Evolutionary conservation across 2,329 filamentous ascomycete genomes (phyloP), one percentile per base, ranked within the genome.

Genomic region (Aspergillus quadricinctus): DNA sequence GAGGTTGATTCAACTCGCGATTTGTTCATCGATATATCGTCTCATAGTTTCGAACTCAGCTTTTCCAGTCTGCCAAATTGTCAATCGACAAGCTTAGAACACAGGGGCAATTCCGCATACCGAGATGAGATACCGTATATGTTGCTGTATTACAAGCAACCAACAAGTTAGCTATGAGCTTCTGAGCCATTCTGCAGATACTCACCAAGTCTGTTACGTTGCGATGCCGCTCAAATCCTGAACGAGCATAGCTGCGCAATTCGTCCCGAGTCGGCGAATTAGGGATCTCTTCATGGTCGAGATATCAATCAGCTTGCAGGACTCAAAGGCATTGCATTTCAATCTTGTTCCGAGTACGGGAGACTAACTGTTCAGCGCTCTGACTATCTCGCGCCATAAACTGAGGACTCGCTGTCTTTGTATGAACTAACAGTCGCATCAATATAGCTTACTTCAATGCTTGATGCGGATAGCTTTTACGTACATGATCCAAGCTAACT

Each of bases 31-130:
- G 28, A 79, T 74, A 65, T 78, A 78, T 41, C 77, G 69, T 53
- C 66, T 72, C 75, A 79, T 77, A 4, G 69, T 74, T 54, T 79
- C 74, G 50, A 78, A 78, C 57, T 79, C 77, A 2, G 76, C 63
- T 58, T 78, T 78, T 3, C 77, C 77, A 17, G 75, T 78, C 70
- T 76, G 45, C 14, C 25, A 29, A 27, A n/a, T 23, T 1, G 25
- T 63, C 49, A 62, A 60, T 25, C 25, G 37, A 49, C 40, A n/a
- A 27, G 10, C 6, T 17, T 17, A 7, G 8, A 28, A 27, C 29
- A 1, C 6, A 7, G 2, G 56, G 7, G 7, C 14, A 37, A 10
- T 1, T 0, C 27, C 45, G 53, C 68, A 40, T 69, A 76, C 73
- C 62, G 75, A 78, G 55, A 77, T 62, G 27, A 79, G 60, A 57